Evolutionary conservation across 345 rosid species (phyloP), one percentile per base, ranked within the genome.

Genomic region (Trapa bicornis): DNA sequence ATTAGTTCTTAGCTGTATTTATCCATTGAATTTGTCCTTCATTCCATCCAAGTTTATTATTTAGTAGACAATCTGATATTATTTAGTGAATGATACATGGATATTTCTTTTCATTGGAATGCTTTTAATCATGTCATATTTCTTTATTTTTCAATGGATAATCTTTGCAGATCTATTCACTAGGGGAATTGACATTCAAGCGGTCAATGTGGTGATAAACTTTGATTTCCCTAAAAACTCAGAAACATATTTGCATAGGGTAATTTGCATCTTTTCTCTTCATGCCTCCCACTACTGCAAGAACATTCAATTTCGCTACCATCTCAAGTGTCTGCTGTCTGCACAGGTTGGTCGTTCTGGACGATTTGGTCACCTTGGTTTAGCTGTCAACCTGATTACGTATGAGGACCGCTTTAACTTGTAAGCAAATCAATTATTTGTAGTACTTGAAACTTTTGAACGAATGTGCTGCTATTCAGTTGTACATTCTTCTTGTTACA

Each of bases 181-280:
- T 11, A 88, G 99, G 74, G 99, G 99, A 64, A 95, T 95, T 75
- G 99, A 95, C 82, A 95, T 95, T 75, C 99, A 95, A 83, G 99
- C 99, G 15, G 99, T 95, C 67, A 95, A 95, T 77, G 99, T 95
- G 67, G 97, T 95, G 68, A 91, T 95, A 52, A 95, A 95, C 83
- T 95, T 91, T 45, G 99, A 95, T 76, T 95, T 95, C 67, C 99
- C 99, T 36, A 89, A 85, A 87, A 91, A 89, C 77, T 75, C 99
- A 1, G 97, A 95, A 80, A 91, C 99, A 7, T 95, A 95, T 85
- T 91, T 95, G 74, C 99, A 95, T 79, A 91, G 99, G 87, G 99
- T 95, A 86, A 47, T 87, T 67, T 22, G 48, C 60, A 61, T 13
- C 47, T 52, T 33, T 29, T 14, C 43, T 43, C 57, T 11, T 61